phyloP scores from a whole-genome alignment of 2,329 filamentous ascomycete genomes.

The Neofusicoccum sp. region DNA sequence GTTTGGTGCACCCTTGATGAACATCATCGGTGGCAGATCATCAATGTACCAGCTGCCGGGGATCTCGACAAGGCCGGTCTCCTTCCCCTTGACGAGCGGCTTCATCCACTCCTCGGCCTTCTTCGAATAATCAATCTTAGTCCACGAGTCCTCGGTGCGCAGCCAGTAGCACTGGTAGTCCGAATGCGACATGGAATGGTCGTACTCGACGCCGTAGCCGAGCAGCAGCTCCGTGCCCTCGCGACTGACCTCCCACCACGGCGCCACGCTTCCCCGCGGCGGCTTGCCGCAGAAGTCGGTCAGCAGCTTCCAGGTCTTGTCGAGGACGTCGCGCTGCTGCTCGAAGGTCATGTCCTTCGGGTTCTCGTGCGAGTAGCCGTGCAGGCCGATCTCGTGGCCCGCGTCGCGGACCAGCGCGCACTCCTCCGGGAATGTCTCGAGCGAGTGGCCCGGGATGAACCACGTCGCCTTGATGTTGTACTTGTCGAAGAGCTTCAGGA shows the following conservation, averaged over 20 bases:
- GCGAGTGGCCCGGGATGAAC: slow-evolving; percentile 62
- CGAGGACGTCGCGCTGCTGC: slow-evolving; percentile 72
- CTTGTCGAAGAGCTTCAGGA: slow-evolving; percentile 70
- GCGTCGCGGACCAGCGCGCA: slow-evolving; percentile 59
- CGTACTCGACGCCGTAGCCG: slow-evolving; percentile 67
- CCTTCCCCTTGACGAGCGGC: slow-evolving; percentile 57
- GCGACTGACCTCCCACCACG: slow-evolving; percentile 71
- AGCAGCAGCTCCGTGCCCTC: slow-evolving; percentile 66
- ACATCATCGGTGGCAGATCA: slow-evolving; percentile 64
- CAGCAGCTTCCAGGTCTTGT: slow-evolving; percentile 70
- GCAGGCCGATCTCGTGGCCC: slow-evolving; percentile 66
- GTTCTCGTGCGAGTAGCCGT: slow-evolving; percentile 73
- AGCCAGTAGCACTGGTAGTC: slow-evolving; percentile 66
- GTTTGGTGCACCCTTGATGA: slow-evolving; percentile 65
- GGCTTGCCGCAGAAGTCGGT: slow-evolving; percentile 69
- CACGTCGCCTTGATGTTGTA: slow-evolving; percentile 69
- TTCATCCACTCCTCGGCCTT: slow-evolving; percentile 66
- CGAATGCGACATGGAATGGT: slow-evolving; percentile 65
- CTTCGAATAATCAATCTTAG: slow-evolving; percentile 65
- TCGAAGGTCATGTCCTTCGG: slow-evolving; percentile 69
- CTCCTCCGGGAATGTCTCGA: slow-evolving; percentile 67
- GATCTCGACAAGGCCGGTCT: slow-evolving; percentile 66
- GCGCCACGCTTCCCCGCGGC: slow-evolving; percentile 69
- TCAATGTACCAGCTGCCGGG: slow-evolving; percentile 65
- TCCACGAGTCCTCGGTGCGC: slow-evolving; percentile 63